These are phyloP conservation scores for Nothophoma quercina DNA, from an alignment of 2,329 filamentous ascomycete genomes.

Conservation along the genomic window DNA sequence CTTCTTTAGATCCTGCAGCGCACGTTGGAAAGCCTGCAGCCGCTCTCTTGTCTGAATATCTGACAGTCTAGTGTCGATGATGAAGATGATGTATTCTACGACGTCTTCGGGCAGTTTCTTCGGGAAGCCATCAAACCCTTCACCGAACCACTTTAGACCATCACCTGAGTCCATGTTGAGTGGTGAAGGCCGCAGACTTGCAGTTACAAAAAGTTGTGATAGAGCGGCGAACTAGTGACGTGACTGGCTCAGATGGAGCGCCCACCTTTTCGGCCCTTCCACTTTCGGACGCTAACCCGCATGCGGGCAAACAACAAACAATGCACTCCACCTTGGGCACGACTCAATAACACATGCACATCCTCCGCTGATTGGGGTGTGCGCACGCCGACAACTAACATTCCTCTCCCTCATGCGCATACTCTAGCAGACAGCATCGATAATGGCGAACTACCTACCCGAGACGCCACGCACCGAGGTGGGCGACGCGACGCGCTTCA, in stretches of 20 bases:
- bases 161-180: constrained; percentile 46
- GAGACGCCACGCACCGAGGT: constrained; percentile 87
- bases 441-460: constrained; percentile 62
- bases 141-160: constrained; percentile 70
- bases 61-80: constrained; percentile 66
- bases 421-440: constrained; percentile 27
- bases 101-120: constrained; percentile 80
- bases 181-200: constrained; percentile 34
- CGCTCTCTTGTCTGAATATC: constrained; percentile 66
- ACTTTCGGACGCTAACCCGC: constrained; percentile 12
- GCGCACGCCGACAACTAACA: constrained; percentile 20
- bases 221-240: constrained; percentile 28
- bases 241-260: constrained; percentile 25
- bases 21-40: constrained; percentile 76
- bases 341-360: constrained; percentile 15
- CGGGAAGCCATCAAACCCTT: constrained; percentile 70
- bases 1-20: constrained; percentile 68
- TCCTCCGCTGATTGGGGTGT: constrained; percentile 21
- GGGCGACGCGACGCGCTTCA: constrained; percentile 83
- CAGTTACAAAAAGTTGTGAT: constrained; percentile 25
- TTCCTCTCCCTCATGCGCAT: constrained; percentile 42
- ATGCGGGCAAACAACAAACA: constrained; percentile 20
- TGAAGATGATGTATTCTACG: constrained; percentile 82
- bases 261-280: constrained; percentile 24
- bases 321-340: constrained; percentile 31